A percentile compares a stretch with the other conserved stretches of the same genome.
phyloP scores from a whole-genome alignment of 2,329 filamentous ascomycete genomes.

The Aspergillus cejpii region DNA sequence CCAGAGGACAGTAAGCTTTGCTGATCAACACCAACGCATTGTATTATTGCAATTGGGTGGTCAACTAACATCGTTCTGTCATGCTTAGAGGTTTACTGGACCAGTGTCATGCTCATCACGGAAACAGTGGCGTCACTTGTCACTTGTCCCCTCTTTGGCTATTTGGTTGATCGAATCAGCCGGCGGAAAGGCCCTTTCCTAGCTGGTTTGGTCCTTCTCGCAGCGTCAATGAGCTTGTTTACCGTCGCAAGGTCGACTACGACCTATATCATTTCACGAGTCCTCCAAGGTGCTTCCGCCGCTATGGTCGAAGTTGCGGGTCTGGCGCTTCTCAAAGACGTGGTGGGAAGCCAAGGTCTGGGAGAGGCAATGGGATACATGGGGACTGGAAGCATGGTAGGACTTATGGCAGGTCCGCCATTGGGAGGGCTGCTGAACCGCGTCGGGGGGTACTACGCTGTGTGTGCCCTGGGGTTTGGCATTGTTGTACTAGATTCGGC shows the following conservation, averaged over 20 bases:
- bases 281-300: constrained; percentile 52
- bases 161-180: constrained; percentile 10
- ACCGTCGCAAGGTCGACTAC: constrained; percentile 45
- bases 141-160: constrained; percentile 15
- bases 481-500: constrained; percentile 54
- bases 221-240: constrained; percentile 50
- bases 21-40: background rate
- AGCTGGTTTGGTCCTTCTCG: constrained; percentile 46
- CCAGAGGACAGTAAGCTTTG: constrained; percentile 1
- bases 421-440: constrained; percentile 55
- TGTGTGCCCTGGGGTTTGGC: constrained; percentile 51
- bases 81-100: constrained; percentile 10
- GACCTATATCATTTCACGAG: constrained; percentile 46
- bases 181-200: constrained; percentile 53
- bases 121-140: constrained; percentile 13
- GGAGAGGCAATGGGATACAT: constrained; percentile 55
- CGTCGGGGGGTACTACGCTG: constrained; percentile 50
- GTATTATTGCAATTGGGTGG: no score
- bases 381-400: constrained; percentile 50
- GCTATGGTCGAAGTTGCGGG: constrained; percentile 57
- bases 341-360: constrained; percentile 50
- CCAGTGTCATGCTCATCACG: constrained; percentile 15
- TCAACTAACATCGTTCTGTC: background rate
- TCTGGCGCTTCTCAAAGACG: constrained; percentile 52
- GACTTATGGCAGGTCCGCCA: constrained; percentile 50